Evolutionary conservation across 371 early-diverging fungal species (phyloP), one percentile per base, ranked within the genome.

Genomic region (Gilbertella persicaria): DNA sequence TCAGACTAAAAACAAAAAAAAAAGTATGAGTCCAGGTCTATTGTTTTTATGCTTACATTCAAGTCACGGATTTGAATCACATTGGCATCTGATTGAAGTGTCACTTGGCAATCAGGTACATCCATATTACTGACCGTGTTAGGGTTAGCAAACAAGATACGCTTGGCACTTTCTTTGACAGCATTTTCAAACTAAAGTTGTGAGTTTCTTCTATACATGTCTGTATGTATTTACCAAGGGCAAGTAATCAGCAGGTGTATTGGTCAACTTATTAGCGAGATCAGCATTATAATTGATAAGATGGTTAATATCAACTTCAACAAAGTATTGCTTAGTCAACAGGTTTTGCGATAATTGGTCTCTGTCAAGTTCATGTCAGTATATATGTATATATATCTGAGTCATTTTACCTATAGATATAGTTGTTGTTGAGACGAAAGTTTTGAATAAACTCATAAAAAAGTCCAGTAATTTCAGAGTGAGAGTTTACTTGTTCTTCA

Each of bases 121-220:
- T 78, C 78, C 2, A 67, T 66, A 25, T 62, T 68, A 24, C 65
- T 51, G n/a, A 67, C 53, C 20, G 33, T 51, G 30, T 36, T 56
- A 7, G 73, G 73, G 29, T 78, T 86, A 1, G 78, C 58, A 55
- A 73, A 75, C 44, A 88, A 61, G 41, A 90, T 86, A 46, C 81
- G 74, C 57, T 81, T 85, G 20, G 90, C 90, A 40, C 77, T 78
- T 57, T 74, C 73, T 50, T 87, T 80, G 30, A 89, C 88, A 7
- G 95, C 95, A 23, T 76, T 78, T 72, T 97, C 96, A 71, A 97
- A 96, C 89, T 90, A 69, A 5, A n/a, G n/a, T n/a, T n/a, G n/a
- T n/a, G n/a, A n/a, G n/a, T n/a, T 39, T 14, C 24, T 24, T 33
- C 12, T 20, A n/a, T 36, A 8, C 30, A 16, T 14, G 24, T 39